phyloP scores from a whole-genome alignment of 1,139 yeast genomes.

The Zygosaccharomyces sapae region DNA sequence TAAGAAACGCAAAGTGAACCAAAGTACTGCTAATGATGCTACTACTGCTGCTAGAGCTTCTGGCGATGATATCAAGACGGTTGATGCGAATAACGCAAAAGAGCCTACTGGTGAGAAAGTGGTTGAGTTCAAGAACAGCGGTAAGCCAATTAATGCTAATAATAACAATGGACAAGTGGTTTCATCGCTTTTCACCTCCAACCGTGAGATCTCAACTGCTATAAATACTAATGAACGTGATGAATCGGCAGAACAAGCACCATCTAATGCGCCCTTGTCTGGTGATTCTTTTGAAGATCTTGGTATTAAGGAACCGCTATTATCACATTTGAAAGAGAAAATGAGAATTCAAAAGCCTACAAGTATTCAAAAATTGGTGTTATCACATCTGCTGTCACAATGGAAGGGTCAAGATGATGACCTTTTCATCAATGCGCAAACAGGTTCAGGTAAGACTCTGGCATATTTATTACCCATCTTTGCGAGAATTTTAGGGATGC shows the following conservation, averaged over 20 bases:
- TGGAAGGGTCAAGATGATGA: constrained; percentile 45
- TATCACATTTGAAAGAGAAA: constrained; percentile 52
- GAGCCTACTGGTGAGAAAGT: constrained; percentile 6
- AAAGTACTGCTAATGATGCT: constrained; percentile 4
- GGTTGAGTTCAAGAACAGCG: constrained; percentile 16
- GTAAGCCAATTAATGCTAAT: constrained; percentile 17
- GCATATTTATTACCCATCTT: constrained; percentile 84
- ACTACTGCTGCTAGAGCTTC: not conserved
- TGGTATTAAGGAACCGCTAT: constrained; percentile 55
- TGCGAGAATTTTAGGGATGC: constrained; percentile 42
- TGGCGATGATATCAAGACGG: constrained; percentile 6
- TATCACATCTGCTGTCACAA: constrained; percentile 55
- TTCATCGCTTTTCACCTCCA: constrained; percentile 82
- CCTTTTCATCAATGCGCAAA: constrained; percentile 85
- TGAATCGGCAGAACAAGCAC: constrained; percentile 40
- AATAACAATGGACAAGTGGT: constrained; percentile 43
- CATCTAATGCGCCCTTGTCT: constrained; percentile 70
- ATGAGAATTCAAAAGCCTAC: constrained; percentile 72
- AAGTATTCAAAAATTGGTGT: constrained; percentile 72
- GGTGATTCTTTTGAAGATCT: constrained; percentile 67
- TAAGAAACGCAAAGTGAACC: constrained; percentile 23
- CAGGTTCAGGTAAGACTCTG: constrained; percentile 92
- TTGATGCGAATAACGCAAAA: constrained; percentile 7
- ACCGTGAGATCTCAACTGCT: constrained; percentile 42
- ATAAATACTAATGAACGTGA: constrained; percentile 29